Conservation (phyloP, 2,329 filamentous ascomycete genomes). For the Fusarium sp. region DNA sequence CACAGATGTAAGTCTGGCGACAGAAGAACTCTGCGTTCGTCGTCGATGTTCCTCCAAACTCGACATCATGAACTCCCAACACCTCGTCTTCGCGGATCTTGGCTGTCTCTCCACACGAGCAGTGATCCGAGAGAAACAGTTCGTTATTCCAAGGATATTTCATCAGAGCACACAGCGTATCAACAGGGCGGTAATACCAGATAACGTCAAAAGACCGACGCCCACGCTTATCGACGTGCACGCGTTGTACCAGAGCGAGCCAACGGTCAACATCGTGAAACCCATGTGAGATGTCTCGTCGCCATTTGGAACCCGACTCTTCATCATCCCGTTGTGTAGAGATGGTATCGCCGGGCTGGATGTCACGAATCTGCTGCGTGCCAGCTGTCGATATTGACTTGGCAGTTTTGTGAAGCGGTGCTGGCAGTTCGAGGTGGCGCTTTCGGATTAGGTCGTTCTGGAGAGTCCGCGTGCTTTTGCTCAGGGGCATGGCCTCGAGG, state of each 20-base stretch:
- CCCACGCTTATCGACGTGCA: slow-evolving; percentile 58
- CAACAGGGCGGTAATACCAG: slow-evolving; percentile 81
- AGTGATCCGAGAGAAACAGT: slow-evolving; percentile 83
- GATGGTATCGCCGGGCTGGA: slow-evolving; percentile 65
- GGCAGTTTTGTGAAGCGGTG: slow-evolving; percentile 39
- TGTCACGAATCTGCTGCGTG: slow-evolving; percentile 49
- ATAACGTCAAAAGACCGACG: slow-evolving; percentile 72
- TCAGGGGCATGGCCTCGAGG: slow-evolving; percentile 59
- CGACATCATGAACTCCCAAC: slow-evolving; percentile 69
- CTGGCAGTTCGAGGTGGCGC: slow-evolving; percentile 49
- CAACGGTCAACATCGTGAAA: slow-evolving; percentile 68
- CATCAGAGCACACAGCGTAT: slow-evolving; percentile 79
- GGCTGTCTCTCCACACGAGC: slow-evolving; percentile 72
- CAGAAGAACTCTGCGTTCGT: slow-evolving; percentile 74
- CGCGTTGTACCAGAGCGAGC: slow-evolving; percentile 78
- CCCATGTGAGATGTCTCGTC: slow-evolving; percentile 61
- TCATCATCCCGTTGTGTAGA: slow-evolving; percentile 62
- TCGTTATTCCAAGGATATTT: slow-evolving; percentile 81
- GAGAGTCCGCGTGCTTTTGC: slow-evolving; percentile 46
- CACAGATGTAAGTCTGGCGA: slow-evolving; percentile 76
- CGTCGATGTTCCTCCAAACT: slow-evolving; percentile 68
- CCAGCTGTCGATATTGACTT: slow-evolving; percentile 42
- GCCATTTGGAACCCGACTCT: slow-evolving; percentile 71
- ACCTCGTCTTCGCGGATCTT: slow-evolving; percentile 71
- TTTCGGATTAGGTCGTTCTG: slow-evolving; percentile 49